A percentile compares a stretch with the other conserved stretches of the same genome.
phyloP scores from a whole-genome alignment of 163 green algal genomes.

The Coccomyxa subellipsoidea region DNA sequence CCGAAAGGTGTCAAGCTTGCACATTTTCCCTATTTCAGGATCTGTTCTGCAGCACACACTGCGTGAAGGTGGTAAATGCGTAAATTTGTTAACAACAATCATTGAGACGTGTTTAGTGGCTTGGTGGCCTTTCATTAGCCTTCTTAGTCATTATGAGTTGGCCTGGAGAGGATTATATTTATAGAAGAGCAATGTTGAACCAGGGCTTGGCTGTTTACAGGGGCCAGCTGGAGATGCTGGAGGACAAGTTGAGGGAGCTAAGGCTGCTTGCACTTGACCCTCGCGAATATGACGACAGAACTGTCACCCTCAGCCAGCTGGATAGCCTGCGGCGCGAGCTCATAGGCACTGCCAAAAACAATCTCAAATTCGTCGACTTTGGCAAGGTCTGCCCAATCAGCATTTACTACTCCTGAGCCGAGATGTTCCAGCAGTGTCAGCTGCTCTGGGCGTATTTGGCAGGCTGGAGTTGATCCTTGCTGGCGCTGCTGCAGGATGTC shows the following conservation, averaged over 20 bases:
- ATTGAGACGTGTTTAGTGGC: not conserved
- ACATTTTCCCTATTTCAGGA: no score
- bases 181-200: no score
- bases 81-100: no score
- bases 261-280: constrained; percentile 22
- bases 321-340: constrained; percentile 50
- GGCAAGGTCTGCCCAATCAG: constrained; percentile 35
- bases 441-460: not conserved
- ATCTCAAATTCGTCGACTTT: constrained; percentile 34
- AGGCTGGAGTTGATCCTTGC: not conserved
- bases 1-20: no score
- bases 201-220: constrained; percentile 31
- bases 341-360: constrained; percentile 20
- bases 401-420: no score
- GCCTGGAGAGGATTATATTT: no score
- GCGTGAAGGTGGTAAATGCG: no score
- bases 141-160: not conserved
- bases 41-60: no score
- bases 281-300: constrained; percentile 21
- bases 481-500: constrained; percentile 31
- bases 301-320: constrained; percentile 49
- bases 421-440: no score
- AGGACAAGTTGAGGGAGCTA: constrained; percentile 58
- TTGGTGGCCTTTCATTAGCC: not conserved
- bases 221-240: constrained; percentile 51